phyloP scores from a whole-genome alignment of 306 rosid genomes.

The Clitoria ternatea region DNA sequence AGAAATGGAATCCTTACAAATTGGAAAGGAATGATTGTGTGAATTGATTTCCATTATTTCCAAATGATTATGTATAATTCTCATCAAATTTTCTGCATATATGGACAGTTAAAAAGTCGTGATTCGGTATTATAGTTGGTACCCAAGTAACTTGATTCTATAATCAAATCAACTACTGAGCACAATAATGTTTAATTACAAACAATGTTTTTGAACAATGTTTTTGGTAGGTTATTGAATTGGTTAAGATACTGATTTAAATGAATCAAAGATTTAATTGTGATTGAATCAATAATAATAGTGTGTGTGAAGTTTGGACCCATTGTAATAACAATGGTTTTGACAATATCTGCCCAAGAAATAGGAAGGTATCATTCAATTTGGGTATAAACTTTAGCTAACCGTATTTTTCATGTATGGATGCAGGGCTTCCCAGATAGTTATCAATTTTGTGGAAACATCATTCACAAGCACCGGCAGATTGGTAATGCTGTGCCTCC shows the following conservation, averaged over 20 bases:
- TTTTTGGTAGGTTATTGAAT: too few species aligned
- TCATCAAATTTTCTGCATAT: background rate
- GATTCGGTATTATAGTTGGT: background rate
- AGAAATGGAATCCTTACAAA: background rate
- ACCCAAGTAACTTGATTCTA: background rate
- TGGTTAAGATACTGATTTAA: too few species aligned
- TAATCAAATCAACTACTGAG: background rate
- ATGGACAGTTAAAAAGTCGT: background rate
- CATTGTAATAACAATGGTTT: too few species aligned
- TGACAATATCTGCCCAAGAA: background rate
- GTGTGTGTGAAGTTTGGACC: too few species aligned
- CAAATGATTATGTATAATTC: background rate
- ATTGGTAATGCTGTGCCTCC: slow-evolving; percentile 99
- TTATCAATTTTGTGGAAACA: slow-evolving; percentile 67
- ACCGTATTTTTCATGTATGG: background rate
- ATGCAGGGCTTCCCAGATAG: slow-evolving; percentile 87
- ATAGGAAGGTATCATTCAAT: background rate
- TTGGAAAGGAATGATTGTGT: background rate
- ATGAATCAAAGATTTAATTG: too few species aligned
- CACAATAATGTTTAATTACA: background rate
- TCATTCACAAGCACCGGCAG: slow-evolving; percentile 85
- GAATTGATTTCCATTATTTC: background rate
- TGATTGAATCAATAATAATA: too few species aligned
- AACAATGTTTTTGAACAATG: too few species aligned
- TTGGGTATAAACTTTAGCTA: background rate